Conservation (phyloP, 2,329 filamentous ascomycete species). For the Calonectria hawksworthii region DNA sequence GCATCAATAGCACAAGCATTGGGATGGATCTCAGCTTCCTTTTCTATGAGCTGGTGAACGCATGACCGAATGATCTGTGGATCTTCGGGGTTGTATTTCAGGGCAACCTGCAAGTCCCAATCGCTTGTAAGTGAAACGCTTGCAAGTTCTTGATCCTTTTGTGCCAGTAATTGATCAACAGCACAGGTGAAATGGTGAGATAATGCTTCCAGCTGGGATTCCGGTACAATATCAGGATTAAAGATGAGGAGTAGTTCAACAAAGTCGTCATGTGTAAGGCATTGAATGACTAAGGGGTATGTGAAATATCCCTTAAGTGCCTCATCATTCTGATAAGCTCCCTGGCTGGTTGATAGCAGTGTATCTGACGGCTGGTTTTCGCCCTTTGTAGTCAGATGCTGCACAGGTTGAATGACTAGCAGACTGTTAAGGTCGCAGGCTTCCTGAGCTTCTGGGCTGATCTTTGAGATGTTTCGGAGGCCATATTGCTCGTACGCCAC, state of each 20-base stretch:
- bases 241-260: constrained; percentile 4
- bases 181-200: not conserved
- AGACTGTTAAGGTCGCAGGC: constrained; percentile 47
- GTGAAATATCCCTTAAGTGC: constrained; percentile 1
- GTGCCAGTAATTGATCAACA: not conserved
- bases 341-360: not conserved
- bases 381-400: not conserved
- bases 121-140: not conserved
- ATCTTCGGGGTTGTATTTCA: not conserved
- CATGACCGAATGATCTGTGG: not conserved
- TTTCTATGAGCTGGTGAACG: constrained; percentile 39
- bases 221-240: not conserved
- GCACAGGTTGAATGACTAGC: constrained; percentile 44
- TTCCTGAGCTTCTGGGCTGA: constrained; percentile 21
- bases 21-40: constrained; percentile 18
- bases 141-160: not conserved
- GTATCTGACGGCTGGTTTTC: not conserved
- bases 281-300: constrained; percentile 4
- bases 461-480: constrained; percentile 39
- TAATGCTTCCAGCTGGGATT: not conserved
- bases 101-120: not conserved
- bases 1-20: constrained; percentile 34
- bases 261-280: not conserved
- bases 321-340: not conserved
- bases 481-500: constrained; percentile 39